Percentiles rank a stretch among this genome's conserved stretches.
Conservation (phyloP, 495 filamentous ascomycete genomes). For the Neurospora sp. region DNA sequence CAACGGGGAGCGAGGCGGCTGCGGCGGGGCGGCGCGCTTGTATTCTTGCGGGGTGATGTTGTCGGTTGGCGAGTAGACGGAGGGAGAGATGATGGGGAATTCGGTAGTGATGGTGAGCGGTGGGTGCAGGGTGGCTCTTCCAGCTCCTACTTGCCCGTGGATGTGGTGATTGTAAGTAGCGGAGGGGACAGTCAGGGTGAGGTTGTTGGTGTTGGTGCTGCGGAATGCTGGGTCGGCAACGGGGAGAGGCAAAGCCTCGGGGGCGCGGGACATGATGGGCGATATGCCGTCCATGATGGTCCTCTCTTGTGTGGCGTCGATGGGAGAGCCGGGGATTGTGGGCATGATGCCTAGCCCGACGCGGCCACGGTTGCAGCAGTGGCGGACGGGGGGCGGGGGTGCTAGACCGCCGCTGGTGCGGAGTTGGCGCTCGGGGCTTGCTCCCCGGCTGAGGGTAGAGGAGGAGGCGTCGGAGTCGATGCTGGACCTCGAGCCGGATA, state of each 20-base stretch:
- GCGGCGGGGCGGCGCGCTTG: conserved; percentile 10
- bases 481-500: conserved; percentile 7
- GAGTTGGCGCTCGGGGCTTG: background rate
- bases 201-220: background rate
- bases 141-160: background rate
- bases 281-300: conserved; percentile 10
- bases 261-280: conserved; percentile 15
- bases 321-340: conserved; percentile 13
- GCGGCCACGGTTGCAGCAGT: background rate
- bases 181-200: background rate
- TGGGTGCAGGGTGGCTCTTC: background rate
- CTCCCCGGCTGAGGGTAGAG: conserved; percentile 4
- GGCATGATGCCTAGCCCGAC: conserved; percentile 4
- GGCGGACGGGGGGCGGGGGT: background rate
- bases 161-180: background rate
- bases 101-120: background rate
- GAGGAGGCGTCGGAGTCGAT: conserved; percentile 14
- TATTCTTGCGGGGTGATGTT: conserved; percentile 17
- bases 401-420: background rate
- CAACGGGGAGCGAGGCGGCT: conserved; percentile 14
- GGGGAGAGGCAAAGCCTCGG: background rate
- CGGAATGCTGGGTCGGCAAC: background rate
- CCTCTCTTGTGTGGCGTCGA: conserved; percentile 5
- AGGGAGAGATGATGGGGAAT: background rate
- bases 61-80: conserved; percentile 1